A percentile compares a stretch with the other conserved stretches of the same genome.
Conservation (phyloP, 768 basidiomycete species). For the Xerocomellus dryophilus region DNA sequence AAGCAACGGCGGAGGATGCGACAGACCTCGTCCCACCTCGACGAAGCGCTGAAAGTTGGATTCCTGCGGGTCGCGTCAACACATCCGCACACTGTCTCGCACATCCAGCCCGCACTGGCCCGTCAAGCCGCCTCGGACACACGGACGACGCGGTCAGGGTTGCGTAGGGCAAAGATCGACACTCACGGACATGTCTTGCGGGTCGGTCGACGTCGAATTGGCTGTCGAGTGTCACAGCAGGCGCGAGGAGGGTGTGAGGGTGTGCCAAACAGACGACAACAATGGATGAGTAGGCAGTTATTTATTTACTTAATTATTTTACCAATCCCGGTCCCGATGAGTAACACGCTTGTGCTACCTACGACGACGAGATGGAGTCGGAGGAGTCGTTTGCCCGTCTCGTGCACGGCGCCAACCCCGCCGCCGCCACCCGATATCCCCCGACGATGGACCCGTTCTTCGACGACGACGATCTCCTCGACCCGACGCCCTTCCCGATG, state of each 20-base stretch:
- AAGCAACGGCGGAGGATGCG: background rate
- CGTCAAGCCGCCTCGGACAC: fast-evolving
- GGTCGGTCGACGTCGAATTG: background rate
- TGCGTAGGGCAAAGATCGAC: background rate
- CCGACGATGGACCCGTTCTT: conserved; percentile 77
- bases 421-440: conserved; percentile 42
- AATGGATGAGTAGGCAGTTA: conserved; percentile 1
- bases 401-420: conserved; percentile 28
- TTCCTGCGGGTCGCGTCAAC: conserved; percentile 40
- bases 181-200: conserved; percentile 25
- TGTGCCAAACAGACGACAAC: conserved; percentile 12
- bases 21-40: conserved; percentile 89
- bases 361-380: conserved; percentile 24
- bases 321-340: too few species aligned
- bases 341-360: background rate
- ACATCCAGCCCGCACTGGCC: conserved; percentile 14
- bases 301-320: too few species aligned
- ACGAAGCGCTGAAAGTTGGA: conserved; percentile 97
- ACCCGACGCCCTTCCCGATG: conserved; percentile 27
- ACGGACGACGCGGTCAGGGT: background rate
- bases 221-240: background rate
- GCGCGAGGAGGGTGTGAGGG: background rate
- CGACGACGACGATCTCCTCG: conserved; percentile 59
- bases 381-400: conserved; percentile 30
- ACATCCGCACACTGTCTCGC: conserved; percentile 6